Evolutionary conservation across 495 filamentous ascomycete genomes (phyloP).

Genomic region (Penicillium angulare): DNA sequence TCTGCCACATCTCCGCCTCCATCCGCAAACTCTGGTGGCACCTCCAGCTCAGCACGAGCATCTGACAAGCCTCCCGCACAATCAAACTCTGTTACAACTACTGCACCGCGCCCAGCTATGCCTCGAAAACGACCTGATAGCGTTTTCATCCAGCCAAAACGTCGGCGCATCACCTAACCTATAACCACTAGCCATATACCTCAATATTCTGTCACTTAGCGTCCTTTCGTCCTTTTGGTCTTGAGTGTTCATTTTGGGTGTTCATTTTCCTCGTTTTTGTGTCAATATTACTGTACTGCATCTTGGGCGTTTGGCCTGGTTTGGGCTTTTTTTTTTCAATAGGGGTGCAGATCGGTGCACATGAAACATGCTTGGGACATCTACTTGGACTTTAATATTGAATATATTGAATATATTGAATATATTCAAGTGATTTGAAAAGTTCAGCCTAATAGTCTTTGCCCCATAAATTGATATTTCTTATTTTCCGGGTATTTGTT

Average conservation of each 20-base stretch:
- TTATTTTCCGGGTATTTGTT: background rate
- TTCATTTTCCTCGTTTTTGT: too few species aligned
- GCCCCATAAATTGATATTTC: too few species aligned
- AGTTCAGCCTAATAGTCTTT: too few species aligned
- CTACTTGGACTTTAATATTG: background rate
- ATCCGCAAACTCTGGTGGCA: background rate
- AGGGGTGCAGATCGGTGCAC: background rate
- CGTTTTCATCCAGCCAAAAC: slow-evolving; percentile 43
- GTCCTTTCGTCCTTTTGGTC: background rate
- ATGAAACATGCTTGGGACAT: background rate
- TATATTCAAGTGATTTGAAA: background rate
- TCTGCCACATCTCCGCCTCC: slow-evolving; percentile 10
- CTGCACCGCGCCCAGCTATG: slow-evolving; percentile 21
- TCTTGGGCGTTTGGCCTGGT: too few species aligned
- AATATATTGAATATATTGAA: background rate
- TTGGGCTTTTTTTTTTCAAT: too few species aligned
- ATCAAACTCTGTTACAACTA: background rate
- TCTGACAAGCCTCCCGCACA: background rate
- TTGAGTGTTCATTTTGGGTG: background rate
- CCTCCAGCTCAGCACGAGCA: background rate
- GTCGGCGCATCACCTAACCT: slow-evolving; percentile 23
- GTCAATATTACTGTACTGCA: too few species aligned
- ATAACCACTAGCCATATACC: background rate
- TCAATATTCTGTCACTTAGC: background rate
- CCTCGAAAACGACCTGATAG: slow-evolving; percentile 34